A percentile compares a stretch with the other conserved stretches of the same genome.
Conservation (phyloP, 2,329 filamentous ascomycete species). For the Elsinoe fawcettii region DNA sequence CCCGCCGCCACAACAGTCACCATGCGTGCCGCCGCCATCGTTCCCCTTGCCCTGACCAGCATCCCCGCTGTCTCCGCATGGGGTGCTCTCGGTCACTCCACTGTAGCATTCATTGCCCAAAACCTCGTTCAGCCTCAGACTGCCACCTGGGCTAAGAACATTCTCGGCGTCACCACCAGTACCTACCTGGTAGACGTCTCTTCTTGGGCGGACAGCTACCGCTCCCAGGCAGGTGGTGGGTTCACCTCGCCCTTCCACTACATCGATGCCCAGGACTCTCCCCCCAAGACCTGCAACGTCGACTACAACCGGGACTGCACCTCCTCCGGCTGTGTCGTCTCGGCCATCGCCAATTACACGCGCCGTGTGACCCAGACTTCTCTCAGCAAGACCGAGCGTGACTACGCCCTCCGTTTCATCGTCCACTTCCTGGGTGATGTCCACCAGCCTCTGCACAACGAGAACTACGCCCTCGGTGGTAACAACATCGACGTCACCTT, state of each 20-base stretch:
- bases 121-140: constrained; percentile 39
- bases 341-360: constrained; percentile 36
- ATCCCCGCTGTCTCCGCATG: constrained; percentile 34
- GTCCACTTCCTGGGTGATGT: constrained; percentile 37
- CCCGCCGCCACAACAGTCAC: background rate
- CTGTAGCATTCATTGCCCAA: constrained; percentile 48
- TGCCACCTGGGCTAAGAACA: constrained; percentile 36
- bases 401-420: constrained; percentile 37
- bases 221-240: constrained; percentile 39
- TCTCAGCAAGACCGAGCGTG: constrained; percentile 29
- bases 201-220: constrained; percentile 48
- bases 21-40: constrained; percentile 14
- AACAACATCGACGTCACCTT: constrained; percentile 34
- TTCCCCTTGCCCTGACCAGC: constrained; percentile 14
- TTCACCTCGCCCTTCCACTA: constrained; percentile 44
- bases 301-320: constrained; percentile 33
- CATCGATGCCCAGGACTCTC: constrained; percentile 38
- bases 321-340: constrained; percentile 34
- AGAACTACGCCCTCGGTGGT: constrained; percentile 32
- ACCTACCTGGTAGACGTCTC: constrained; percentile 46
- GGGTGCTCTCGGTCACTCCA: constrained; percentile 48
- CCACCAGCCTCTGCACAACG: constrained; percentile 36
- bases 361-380: constrained; percentile 29
- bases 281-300: constrained; percentile 29
- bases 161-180: constrained; percentile 37